Evolutionary conservation across 176 grass and related monocot genomes (phyloP), one percentile per base, ranked within the genome.

Genomic region (Eragrostis nindensis): DNA sequence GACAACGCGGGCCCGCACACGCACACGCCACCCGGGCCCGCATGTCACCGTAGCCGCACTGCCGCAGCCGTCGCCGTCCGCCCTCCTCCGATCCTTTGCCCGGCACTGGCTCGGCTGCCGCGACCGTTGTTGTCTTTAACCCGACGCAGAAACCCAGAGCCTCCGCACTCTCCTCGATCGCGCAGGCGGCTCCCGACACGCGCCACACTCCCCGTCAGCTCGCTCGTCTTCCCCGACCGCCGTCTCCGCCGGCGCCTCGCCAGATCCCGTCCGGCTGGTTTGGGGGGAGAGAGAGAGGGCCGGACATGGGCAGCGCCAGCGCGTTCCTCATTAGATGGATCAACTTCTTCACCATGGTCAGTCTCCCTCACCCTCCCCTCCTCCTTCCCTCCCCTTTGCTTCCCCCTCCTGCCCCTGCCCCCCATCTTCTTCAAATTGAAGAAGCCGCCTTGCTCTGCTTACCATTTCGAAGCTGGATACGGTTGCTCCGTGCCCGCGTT

Each of bases 331-430:
- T 95, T 70, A 89, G 95, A 86, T 98, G 95, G 92, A 94, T 98
- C 90, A 98, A 98, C 86, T 98, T 98, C 83, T 72, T 98, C 83
- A 91, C 92, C 81, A 94, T 98, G 92, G 92, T 94, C 75, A 88
- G 73, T 54, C 73, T 49, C 24, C 11, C 47, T 44, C 36, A n/a
- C n/a, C n/a, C n/a, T n/a, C n/a, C n/a, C n/a, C n/a, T n/a, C n/a
- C n/a, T n/a, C n/a, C n/a, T 54, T 70, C 59, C 42, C 17, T 26
- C 1, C 45, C 42, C 53, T 41, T 17, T 17, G 6, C n/a, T 48
- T 3, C 9, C 57, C 57, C 24, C 6, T 4, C 2, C 19, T 61
- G 32, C 32, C 4, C 32, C 4, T 36, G 32, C 32, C 32, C 10
- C 13, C 25, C 11, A 13, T 11, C 57, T 5, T 6, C 57, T 27